Percentiles rank a stretch among this genome's conserved stretches.
Conservation (phyloP, 345 rosid genomes). For the Jatropha curcas region DNA sequence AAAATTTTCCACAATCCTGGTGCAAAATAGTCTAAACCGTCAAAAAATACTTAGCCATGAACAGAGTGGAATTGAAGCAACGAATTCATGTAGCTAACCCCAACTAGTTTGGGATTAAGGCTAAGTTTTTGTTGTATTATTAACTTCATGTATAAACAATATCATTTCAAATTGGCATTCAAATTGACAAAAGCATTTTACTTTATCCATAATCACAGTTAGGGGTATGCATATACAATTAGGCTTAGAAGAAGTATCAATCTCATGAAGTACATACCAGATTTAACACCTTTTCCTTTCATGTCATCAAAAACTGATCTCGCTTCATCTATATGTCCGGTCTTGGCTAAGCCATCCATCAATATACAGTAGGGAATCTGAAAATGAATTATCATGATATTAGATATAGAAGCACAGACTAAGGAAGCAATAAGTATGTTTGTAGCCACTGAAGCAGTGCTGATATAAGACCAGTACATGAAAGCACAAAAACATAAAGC, state of each 20-base stretch:
- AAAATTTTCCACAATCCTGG: not conserved
- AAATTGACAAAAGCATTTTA: not conserved
- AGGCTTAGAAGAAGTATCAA: conserved; percentile 11
- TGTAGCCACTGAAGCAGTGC: conserved; percentile 14
- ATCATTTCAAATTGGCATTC: not conserved
- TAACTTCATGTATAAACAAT: not conserved
- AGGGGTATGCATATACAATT: not conserved
- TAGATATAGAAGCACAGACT: conserved; percentile 17
- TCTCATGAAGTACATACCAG: conserved; percentile 51
- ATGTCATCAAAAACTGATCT: conserved; percentile 57
- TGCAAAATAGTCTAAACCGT: not conserved
- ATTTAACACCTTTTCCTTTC: conserved; percentile 57
- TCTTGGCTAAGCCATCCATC: conserved; percentile 89
- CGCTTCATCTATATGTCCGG: conserved; percentile 72
- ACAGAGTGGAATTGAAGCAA: too few species aligned
- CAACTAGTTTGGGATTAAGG: too few species aligned
- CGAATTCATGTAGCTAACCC: too few species aligned
- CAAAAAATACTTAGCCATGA: too few species aligned
- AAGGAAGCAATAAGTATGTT: conserved; percentile 1
- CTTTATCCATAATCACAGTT: not conserved
- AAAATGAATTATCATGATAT: conserved; percentile 14
- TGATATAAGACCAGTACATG: conserved; percentile 1
- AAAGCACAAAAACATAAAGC: not conserved
- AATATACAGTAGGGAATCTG: conserved; percentile 90
- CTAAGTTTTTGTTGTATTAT: too few species aligned